These are phyloP conservation scores for Truncatella angustata DNA, from an alignment of 2,329 filamentous ascomycete genomes.

Conservation along the genomic window DNA sequence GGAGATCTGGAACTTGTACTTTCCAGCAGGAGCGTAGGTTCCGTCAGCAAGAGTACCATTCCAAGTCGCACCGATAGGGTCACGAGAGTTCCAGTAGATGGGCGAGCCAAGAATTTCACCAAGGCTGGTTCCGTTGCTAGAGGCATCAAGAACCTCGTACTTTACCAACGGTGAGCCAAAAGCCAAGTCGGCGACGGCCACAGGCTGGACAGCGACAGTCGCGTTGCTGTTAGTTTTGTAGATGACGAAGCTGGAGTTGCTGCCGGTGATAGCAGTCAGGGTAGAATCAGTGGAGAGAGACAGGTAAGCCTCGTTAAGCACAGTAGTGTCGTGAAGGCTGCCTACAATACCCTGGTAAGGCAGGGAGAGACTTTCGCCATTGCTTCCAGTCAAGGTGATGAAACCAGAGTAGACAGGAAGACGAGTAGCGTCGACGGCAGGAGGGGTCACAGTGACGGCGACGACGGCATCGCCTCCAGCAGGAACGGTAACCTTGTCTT, in stretches of 20 bases:
- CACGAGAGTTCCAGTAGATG: slow-evolving; percentile 30
- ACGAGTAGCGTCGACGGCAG: slow-evolving; percentile 35
- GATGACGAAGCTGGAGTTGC: slow-evolving; percentile 24
- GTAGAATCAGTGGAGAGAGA: slow-evolving; percentile 32
- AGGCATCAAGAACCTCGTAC: slow-evolving; percentile 41
- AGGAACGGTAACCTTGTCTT: slow-evolving; percentile 28
- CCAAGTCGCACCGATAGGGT: slow-evolving; percentile 33
- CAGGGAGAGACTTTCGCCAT: slow-evolving; percentile 27
- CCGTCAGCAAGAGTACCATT: slow-evolving; percentile 47
- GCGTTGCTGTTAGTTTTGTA: slow-evolving; percentile 19
- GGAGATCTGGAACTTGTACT: slow-evolving; percentile 48
- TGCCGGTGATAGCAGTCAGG: slow-evolving; percentile 19
- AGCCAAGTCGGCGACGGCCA: slow-evolving; percentile 37
- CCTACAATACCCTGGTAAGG: slow-evolving; percentile 40
- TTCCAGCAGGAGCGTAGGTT: slow-evolving; percentile 44
- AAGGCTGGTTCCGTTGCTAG: slow-evolving; percentile 24
- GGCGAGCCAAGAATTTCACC: slow-evolving; percentile 44
- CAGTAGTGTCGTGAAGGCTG: slow-evolving; percentile 31
- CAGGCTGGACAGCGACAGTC: slow-evolving; percentile 33
- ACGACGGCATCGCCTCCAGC: slow-evolving; percentile 30
- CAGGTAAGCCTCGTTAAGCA: slow-evolving; percentile 35
- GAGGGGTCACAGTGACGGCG: slow-evolving; percentile 44
- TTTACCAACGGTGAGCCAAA: slow-evolving; percentile 45
- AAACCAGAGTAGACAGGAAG: slow-evolving; percentile 49
- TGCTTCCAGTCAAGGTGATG: slow-evolving; percentile 40